Base-by-base conservation (phyloP, 345 rosid genomes). In the Pugionium dolabratum region DNA sequence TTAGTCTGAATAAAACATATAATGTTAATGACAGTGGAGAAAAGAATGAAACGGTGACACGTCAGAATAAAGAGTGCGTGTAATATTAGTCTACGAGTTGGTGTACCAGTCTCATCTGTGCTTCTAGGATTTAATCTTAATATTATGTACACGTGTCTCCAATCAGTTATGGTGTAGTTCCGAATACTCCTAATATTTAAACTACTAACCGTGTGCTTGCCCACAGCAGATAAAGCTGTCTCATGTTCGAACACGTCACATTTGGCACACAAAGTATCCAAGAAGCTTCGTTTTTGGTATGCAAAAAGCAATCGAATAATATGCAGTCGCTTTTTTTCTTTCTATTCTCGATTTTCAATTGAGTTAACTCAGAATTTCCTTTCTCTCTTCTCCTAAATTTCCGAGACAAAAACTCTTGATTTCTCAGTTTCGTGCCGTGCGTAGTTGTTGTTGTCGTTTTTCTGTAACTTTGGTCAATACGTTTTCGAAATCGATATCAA, bases 201-300 rank as follows among this genome's bases (percentile, higher is more conserved):
- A 0, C n/a, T 6, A 30, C 0, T 25, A 18, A 56, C n/a, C 2
- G 76, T 66, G 67, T 45, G 26, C 28, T 4, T 73, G 46, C 9
- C 34, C 52, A 54, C 68, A 67, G 52, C 5, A 25, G 77, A 74
- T 57, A 41, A 8, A 4, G 2, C 25, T 18, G 18, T 18, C 18
- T 18, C 18, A 18, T 18, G 18, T 18, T 18, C 18, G 18, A 18
- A 18, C 18, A 18, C 18, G 18, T 18, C 18, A 18, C 18, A 18
- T 18, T 18, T 18, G 18, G 18, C 18, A 18, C 18, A 18, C 18
- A 18, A 18, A 18, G 18, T 18, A 18, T 18, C 46, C 35, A 72
- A 1, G 77, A 78, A 67, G 69, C 83, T 77, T 73, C 80, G 7
- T 59, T 33, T 33, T 66, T 33, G 54, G 79, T 76, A 69, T 9